Evolutionary conservation across 1,284 basidiomycete genomes (phyloP).

Genomic region (Microbotryum intermedium): DNA sequence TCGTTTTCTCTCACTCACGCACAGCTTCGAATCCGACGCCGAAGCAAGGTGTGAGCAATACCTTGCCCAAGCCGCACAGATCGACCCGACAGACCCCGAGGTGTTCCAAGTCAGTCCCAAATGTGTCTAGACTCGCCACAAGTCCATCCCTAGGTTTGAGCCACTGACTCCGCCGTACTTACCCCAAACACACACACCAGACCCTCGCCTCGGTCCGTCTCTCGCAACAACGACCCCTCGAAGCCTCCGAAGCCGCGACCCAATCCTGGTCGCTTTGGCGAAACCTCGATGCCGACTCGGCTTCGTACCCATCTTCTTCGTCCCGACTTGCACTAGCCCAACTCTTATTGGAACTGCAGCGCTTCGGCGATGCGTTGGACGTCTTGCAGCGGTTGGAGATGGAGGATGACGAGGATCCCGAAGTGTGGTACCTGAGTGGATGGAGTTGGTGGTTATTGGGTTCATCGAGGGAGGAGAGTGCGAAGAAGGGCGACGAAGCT

Average conservation of each 20-base stretch:
- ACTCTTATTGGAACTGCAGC: constrained; percentile 69
- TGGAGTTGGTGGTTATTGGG: constrained; percentile 74
- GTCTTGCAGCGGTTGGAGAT: constrained; percentile 72
- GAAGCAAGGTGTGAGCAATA: constrained; percentile 72
- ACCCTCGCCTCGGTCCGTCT: constrained; percentile 78
- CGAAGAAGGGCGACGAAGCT: constrained; percentile 53
- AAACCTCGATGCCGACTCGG: constrained; percentile 62
- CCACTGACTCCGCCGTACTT: background rate
- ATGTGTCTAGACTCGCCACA: background rate
- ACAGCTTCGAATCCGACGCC: constrained; percentile 68
- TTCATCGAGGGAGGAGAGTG: constrained; percentile 33
- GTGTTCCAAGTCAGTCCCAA: constrained; percentile 45
- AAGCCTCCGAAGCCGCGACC: constrained; percentile 62
- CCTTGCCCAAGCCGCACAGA: constrained; percentile 60
- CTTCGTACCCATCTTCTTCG: constrained; percentile 62
- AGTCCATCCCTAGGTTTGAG: background rate
- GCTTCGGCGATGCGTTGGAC: constrained; percentile 60
- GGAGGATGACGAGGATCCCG: constrained; percentile 76
- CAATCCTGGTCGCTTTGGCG: constrained; percentile 66
- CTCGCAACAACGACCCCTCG: constrained; percentile 74
- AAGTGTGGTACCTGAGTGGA: constrained; percentile 90
- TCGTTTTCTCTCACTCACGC: too few species aligned
- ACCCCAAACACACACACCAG: constrained; percentile 40
- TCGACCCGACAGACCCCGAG: constrained; percentile 67
- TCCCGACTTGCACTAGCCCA: constrained; percentile 67